Base-by-base conservation (phyloP, 352 stramenopile species). In the Phytophthora litchii region DNA sequence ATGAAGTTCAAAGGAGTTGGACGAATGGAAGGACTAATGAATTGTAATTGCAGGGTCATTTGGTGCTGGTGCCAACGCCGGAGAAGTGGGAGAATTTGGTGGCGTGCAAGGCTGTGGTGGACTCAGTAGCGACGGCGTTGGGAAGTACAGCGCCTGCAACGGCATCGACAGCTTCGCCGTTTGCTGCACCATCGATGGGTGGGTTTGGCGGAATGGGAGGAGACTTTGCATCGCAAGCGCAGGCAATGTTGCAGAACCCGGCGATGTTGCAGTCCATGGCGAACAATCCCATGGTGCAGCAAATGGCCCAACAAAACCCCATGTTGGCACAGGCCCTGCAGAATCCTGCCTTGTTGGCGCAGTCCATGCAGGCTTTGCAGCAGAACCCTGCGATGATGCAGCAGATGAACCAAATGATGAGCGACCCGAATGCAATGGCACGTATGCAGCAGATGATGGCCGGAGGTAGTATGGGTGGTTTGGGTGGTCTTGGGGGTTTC, bases 361-460 rank as follows among this genome's bases (percentile, higher is more conserved):
- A 93, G 67, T 81, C 81, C 16, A 59, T 95, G 43, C 74, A 87
- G 44, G 68, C 67, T 9, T 51, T 93, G 44, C 81, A 93, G 64
- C 83, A 89, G 48, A 90, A 95, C 61, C 83, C 86, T 0, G 71
- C 65, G 36, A 92, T 93, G 83, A 84, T 90, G 74, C 78, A 92
- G 42, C 83, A 92, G 60, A 60, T 95, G 17, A 80, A 67, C 38
- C 86, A 93, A 50, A 83, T 93, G 76, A 92, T 95, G 83, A 76
- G 70, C 32, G 75, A 91, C 55, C 84, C 86, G 20, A 83, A 76
- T 44, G 79, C 77, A 25, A 88, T 89, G 73, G 64, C 76, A 50
- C 76, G 70, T 1, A 82, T 91, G 76, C 81, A 93, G 67, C 79
- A 88, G 34, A 82, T 89, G 80, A 78, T 91, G 67, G 42, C 54